Evolutionary conservation across 345 rosid genomes (phyloP), one percentile per base, ranked within the genome.

Genomic region (Nephelium lappaceum): DNA sequence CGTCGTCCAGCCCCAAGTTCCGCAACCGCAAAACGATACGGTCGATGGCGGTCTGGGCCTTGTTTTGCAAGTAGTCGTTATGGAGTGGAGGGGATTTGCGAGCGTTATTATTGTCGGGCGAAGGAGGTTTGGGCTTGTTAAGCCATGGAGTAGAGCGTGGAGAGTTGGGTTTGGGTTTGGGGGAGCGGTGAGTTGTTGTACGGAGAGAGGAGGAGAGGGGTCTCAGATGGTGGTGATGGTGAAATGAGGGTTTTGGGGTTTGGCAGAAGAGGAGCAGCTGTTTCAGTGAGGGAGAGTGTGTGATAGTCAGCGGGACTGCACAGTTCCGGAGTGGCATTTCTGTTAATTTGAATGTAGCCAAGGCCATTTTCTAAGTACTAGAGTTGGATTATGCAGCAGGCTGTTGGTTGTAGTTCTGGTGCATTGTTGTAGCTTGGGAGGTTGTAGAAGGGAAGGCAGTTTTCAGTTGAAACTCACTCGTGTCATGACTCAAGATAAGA

Each of bases 1-100:
- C 88, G 25, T 87, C 93, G 47, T 89, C 94, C 93, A 2, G 92
- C 25, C 98, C 99, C 11, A 96, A 67, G 83, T 96, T 90, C 77
- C 98, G 85, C 78, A 96, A 80, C 72, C 98, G 87, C 57, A 96
- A 93, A 63, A 92, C 98, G 38, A 96, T 96, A 77, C 95, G 86
- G 63, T 96, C 94, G 3, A 96, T 88, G 9, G 98, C 93, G 72
- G 75, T 93, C 53, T 89, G 87, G 25, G 93, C 92, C 83, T 68
- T 92, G 61, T 84, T 91, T 11, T 45, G 51, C 51, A 45, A 45
- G 61, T 75, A 67, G 61, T 66, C 36, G 49, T 11, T 27, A 74
- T 80, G 11, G 51, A 45, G 51, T 45, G 8, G 36, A 31, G 36
- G 36, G 36, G 36, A 31, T 31, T 31, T 2, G 36, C 36, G 8